Evolutionary conservation across 345 rosid species (phyloP).

Genomic region (Eucalyptus regnans): DNA sequence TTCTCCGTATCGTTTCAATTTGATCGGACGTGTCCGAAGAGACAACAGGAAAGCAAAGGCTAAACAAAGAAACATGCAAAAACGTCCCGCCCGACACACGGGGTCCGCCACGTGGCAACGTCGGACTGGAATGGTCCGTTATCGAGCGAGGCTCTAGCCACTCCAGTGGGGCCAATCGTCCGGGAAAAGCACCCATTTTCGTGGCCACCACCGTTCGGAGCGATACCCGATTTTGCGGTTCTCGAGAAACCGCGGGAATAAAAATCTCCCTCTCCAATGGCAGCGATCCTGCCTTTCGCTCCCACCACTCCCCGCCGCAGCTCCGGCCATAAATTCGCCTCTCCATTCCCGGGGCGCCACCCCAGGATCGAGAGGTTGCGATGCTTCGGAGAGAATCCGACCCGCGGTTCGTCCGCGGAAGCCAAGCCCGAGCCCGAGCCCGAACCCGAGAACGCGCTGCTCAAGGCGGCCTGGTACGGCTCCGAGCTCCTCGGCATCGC

Average conservation of each 20-base stretch:
- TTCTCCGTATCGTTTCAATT: too few relatives aligned
- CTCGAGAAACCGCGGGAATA: slow-evolving; percentile 1
- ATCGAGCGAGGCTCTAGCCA: neutral
- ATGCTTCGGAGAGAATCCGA: slow-evolving; percentile 14
- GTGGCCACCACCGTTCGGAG: neutral
- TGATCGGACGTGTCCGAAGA: too few relatives aligned
- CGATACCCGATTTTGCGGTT: neutral
- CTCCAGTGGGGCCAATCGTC: neutral
- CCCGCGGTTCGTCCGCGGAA: slow-evolving; percentile 12
- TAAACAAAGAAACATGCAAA: too few relatives aligned
- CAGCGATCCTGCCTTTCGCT: slow-evolving; percentile 15
- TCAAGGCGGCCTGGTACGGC: slow-evolving; percentile 87
- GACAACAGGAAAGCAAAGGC: too few relatives aligned
- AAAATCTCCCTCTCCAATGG: slow-evolving; percentile 16
- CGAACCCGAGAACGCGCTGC: slow-evolving; percentile 53
- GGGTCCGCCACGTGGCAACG: neutral
- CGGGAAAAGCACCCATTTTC: neutral
- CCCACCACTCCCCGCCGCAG: slow-evolving; percentile 8
- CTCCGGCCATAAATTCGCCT: neutral
- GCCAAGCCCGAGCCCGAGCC: slow-evolving; percentile 1
- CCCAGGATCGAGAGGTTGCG: slow-evolving; percentile 10
- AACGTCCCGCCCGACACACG: neutral
- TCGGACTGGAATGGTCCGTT: neutral
- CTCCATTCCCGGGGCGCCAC: neutral
- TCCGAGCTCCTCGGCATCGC: slow-evolving; percentile 92